Base-by-base conservation (phyloP, 805 yeast species). In the Candida glaebosa region DNA sequence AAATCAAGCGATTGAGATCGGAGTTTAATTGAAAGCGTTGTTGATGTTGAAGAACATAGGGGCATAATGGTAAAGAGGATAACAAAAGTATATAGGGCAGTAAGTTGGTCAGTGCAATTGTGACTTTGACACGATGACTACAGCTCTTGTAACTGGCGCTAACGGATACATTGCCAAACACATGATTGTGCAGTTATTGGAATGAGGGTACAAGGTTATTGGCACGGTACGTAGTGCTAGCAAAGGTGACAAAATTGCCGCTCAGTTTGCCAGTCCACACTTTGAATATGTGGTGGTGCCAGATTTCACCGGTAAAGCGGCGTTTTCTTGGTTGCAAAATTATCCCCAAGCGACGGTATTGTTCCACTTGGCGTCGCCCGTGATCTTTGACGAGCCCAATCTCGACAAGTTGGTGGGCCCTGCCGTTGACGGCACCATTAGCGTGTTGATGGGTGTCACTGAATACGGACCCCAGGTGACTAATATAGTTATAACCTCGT, bases 121-220 rank as follows among this genome's bases (percentile, higher is more conserved):
- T n/a, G n/a, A n/a, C n/a, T n/a, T n/a, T n/a, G n/a, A n/a, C n/a
- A n/a, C n/a, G n/a, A n/a, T n/a, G n/a, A n/a, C n/a, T n/a, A n/a
- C n/a, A n/a, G n/a, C n/a, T n/a, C n/a, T 73, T 33, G 69, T 77
- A 26, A 61, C 81, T 3, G 82, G 82, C 19, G 79, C 78, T 18
- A 61, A 75, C 6, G 82, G 82, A 12, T 77, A 62, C 51, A 67
- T 78, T 42, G 81, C 81, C 22, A 71, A 65, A 46, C 77, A 76
- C 49, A 59, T 75, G 15, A 60, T 76, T 37, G 58, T 62, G 32
- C 53, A 53, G 16, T 64, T 77, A 36, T 46, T 77, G 19, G 50
- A 53, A 4, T 56, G 62, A 14, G 64, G 62, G 7, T 74, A 76
- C 46, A 53, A 53, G 7, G 82, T 77, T 3, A 61, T 78, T 26